Evolutionary conservation across 805 yeast species (phyloP).

Genomic region (Maudiozyma bulderi): DNA sequence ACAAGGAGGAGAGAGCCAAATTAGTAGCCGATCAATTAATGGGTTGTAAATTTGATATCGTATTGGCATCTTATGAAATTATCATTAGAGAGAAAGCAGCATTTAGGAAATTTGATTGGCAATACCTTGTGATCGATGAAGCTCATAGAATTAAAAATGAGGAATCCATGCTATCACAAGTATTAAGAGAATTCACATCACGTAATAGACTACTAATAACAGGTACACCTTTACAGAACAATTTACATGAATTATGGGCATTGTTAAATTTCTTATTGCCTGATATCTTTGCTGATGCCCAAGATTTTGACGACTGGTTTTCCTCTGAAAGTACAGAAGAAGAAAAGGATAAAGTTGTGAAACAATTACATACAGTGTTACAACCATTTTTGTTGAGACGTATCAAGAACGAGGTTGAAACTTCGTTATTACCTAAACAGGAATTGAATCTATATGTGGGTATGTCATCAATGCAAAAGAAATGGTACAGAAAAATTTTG

Average conservation of each 20-base stretch:
- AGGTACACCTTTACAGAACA: slow-evolving; percentile 77
- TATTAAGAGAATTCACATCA: slow-evolving; percentile 62
- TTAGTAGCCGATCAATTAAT: slow-evolving; percentile 42
- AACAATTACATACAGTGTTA: slow-evolving; percentile 65
- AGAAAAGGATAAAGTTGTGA: slow-evolving; percentile 44
- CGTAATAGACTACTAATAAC: slow-evolving; percentile 63
- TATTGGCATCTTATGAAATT: slow-evolving; percentile 65
- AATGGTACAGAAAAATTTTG: slow-evolving; percentile 65
- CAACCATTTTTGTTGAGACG: slow-evolving; percentile 70
- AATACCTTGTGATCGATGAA: slow-evolving; percentile 66
- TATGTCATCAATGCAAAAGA: slow-evolving; percentile 71
- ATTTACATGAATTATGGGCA: slow-evolving; percentile 76
- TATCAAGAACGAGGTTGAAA: slow-evolving; percentile 74
- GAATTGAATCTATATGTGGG: slow-evolving; percentile 66
- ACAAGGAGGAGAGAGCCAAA: slow-evolving; percentile 53
- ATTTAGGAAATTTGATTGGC: slow-evolving; percentile 61
- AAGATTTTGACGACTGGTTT: slow-evolving; percentile 71
- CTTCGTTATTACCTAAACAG: slow-evolving; percentile 62
- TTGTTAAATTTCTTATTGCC: slow-evolving; percentile 66
- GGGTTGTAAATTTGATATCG: slow-evolving; percentile 61
- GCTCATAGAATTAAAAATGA: slow-evolving; percentile 80
- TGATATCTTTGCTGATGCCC: slow-evolving; percentile 66
- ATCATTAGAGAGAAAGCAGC: slow-evolving; percentile 65
- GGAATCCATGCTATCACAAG: slow-evolving; percentile 61
- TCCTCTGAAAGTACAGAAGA: slow-evolving; percentile 33